Percentiles rank a stretch among this genome's conserved stretches.
Conservation (phyloP, 257 asterid species). For the Solanum neorickii region DNA sequence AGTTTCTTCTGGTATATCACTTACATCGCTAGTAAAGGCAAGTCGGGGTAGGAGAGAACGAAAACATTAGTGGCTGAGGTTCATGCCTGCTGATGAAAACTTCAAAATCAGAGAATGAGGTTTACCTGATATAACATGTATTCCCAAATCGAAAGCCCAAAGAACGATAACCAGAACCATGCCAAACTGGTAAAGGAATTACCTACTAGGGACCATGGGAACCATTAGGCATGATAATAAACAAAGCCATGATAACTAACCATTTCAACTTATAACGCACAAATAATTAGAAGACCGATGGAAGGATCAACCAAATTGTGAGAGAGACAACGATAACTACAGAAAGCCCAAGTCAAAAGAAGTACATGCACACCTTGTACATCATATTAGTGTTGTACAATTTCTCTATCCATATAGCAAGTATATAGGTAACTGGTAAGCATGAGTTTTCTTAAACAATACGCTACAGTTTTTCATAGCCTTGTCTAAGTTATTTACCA, state of each 20-base stretch:
- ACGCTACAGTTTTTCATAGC: background rate
- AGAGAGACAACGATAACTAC: background rate
- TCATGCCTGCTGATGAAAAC: background rate
- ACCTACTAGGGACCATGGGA: slow-evolving; percentile 30
- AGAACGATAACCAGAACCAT: slow-evolving; percentile 80
- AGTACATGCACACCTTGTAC: background rate
- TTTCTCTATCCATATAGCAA: background rate
- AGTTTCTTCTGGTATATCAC: slow-evolving; percentile 93
- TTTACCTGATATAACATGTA: slow-evolving; percentile 82
- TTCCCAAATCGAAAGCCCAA: slow-evolving; percentile 95
- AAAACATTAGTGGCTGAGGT: slow-evolving; percentile 13
- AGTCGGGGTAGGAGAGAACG: background rate
- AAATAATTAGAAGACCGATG: background rate
- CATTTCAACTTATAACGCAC: background rate
- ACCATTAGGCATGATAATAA: background rate
- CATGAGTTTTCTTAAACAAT: background rate
- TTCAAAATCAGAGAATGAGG: background rate
- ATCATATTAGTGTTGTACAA: background rate
- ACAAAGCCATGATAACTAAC: background rate
- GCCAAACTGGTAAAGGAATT: slow-evolving; percentile 96
- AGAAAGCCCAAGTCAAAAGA: background rate
- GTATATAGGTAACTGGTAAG: background rate
- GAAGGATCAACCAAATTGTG: background rate
- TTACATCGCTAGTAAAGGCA: slow-evolving; percentile 61
- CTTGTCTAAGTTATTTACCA: background rate